These are phyloP conservation scores for Calvatia gigantea DNA, from an alignment of 768 basidiomycete species.

Conservation along the genomic window DNA sequence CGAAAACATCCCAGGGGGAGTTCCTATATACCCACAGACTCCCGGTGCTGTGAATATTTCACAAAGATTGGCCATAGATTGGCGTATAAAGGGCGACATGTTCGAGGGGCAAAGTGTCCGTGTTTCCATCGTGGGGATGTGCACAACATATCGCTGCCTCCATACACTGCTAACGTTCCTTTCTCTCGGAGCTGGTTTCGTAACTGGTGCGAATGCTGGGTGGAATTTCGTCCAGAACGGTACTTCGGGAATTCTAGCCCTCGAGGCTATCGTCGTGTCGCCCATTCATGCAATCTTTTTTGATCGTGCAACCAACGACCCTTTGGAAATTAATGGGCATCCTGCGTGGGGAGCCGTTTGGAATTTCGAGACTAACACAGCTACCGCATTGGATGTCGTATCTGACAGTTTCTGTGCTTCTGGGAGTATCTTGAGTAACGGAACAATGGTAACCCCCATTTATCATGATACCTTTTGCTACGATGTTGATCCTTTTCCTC, in stretches of 20 bases:
- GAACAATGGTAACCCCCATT: slow-evolving; percentile 30
- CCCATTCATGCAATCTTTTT: slow-evolving; percentile 27
- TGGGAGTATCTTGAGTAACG: slow-evolving; percentile 37
- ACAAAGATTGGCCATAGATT: neutral
- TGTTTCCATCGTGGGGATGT: neutral
- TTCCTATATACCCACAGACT: neutral
- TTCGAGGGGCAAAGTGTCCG: neutral
- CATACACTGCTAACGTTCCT: neutral
- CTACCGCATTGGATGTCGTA: slow-evolving; percentile 28
- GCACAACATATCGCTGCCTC: slow-evolving; percentile 19
- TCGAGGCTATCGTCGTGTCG: slow-evolving; percentile 26
- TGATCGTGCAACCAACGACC: slow-evolving; percentile 33
- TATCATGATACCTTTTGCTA: neutral
- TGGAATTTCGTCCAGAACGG: slow-evolving; percentile 27
- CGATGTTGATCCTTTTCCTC: neutral
- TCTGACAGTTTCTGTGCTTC: slow-evolving; percentile 42
- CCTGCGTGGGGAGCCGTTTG: slow-evolving; percentile 44
- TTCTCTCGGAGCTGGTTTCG: neutral
- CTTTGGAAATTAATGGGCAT: slow-evolving; percentile 35
- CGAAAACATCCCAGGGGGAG: neutral
- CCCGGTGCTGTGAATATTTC: neutral
- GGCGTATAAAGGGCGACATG: neutral
- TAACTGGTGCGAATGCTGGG: slow-evolving; percentile 12
- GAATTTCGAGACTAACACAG: slow-evolving; percentile 35
- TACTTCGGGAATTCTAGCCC: slow-evolving; percentile 23